Evolutionary conservation across 768 basidiomycete genomes (phyloP), one percentile per base, ranked within the genome.

Genomic region (Boletus tomentosulus): DNA sequence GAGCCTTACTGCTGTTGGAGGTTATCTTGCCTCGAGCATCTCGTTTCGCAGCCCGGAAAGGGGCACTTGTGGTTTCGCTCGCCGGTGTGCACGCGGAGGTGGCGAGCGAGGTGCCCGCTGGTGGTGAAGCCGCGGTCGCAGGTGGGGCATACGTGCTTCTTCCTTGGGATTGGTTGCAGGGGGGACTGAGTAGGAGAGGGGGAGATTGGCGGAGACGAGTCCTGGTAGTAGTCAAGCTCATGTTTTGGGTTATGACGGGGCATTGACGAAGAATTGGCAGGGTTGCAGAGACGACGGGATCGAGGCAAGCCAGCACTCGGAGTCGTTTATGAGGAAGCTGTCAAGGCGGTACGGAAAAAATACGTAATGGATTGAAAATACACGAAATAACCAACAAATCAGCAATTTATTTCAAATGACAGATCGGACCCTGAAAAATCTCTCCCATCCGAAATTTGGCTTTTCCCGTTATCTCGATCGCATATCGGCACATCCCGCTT

Each of bases 21-120:
- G 60, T 96, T 96, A 62, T 96, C 93, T 69, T 93, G 91, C 33
- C 92, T 76, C 11, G 89, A 92, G 60, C 93, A 95, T 16, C 89
- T 79, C 2, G 92, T 94, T 62, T 93, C 89, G 68, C 92, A 96
- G 24, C 92, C 92, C n/a, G 93, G 92, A 74, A 92, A 95, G 33
- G 93, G 92, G 65, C 92, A 96, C 55, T 85, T 89, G 74, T 94
- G 90, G 71, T 94, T 93, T 57, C 90, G 80, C 64, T 94, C 92
- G 38, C 92, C 92, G 15, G 92, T 95, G 73, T 95, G 92, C 12
- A 93, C 87, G 51, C 91, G 77, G n/a, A 87, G 79, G 66, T 95
- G 92, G 45, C 92, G 81, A 1, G 92, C 88, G 19, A 95, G 79
- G 68, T 95, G 92, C 16, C 92, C 93, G 56, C 86, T 87, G 25